Evolutionary conservation across 2,329 filamentous ascomycete genomes (phyloP).

Genomic region (Didymella arachidicola): DNA sequence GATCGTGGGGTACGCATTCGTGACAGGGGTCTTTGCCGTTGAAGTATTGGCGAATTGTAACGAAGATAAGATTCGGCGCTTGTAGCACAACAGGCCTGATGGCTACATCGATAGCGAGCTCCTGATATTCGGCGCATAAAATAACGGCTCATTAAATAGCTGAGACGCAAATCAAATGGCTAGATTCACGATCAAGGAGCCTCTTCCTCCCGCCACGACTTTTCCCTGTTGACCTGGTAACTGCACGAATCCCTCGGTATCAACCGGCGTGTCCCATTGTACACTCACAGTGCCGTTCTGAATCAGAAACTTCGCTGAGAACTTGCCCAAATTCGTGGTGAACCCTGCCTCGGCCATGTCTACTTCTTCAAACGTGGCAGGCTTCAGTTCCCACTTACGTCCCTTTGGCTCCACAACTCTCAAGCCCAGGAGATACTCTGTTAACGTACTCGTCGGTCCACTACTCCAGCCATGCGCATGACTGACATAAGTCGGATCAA

Average conservation of each 20-base stretch:
- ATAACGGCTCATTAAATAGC: too few relatives aligned
- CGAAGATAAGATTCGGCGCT: too few relatives aligned
- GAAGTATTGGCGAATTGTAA: too few relatives aligned
- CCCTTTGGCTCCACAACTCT: slow-evolving; percentile 53
- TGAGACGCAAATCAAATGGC: too few relatives aligned
- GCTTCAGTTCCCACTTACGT: slow-evolving; percentile 54
- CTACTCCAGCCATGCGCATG: slow-evolving; percentile 56
- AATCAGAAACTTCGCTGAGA: slow-evolving; percentile 1
- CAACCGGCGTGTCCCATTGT: slow-evolving; percentile 7
- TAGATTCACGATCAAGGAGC: neutral
- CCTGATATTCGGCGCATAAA: too few relatives aligned
- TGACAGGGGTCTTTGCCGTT: too few relatives aligned
- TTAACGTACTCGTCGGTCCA: slow-evolving; percentile 41
- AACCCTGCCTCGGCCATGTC: slow-evolving; percentile 11
- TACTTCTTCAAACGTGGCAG: slow-evolving; percentile 24
- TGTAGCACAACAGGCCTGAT: too few relatives aligned
- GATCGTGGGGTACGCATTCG: too few relatives aligned
- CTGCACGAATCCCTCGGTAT: slow-evolving; percentile 6
- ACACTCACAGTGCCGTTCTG: neutral
- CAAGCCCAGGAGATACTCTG: slow-evolving; percentile 57
- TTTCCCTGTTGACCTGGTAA: slow-evolving; percentile 2
- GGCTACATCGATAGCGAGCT: too few relatives aligned
- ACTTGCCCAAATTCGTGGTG: slow-evolving; percentile 3
- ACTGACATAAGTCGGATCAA: slow-evolving; percentile 55
- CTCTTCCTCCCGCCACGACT: neutral